These are phyloP conservation scores for Debaryomyces sp. DNA, from an alignment of 1,139 yeast species.

Conservation along the genomic window DNA sequence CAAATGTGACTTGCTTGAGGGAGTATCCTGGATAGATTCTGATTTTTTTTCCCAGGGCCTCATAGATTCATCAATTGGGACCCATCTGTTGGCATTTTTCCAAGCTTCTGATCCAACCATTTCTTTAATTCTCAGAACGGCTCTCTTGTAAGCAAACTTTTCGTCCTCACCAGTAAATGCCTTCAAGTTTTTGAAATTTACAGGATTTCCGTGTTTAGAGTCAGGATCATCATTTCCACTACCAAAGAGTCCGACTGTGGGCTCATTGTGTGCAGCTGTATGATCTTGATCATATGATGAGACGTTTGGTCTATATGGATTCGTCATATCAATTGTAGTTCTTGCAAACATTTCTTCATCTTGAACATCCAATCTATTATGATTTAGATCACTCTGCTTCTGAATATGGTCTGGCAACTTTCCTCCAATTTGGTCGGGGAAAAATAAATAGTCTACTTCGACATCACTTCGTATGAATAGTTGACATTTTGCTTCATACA, in stretches of 20 bases:
- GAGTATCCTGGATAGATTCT: not conserved
- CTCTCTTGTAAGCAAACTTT: conserved; percentile 71
- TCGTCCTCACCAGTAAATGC: conserved; percentile 82
- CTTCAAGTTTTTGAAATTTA: conserved; percentile 49
- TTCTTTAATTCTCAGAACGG: conserved; percentile 67
- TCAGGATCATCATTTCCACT: conserved; percentile 5
- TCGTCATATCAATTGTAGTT: conserved; percentile 59
- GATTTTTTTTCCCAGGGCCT: conserved; percentile 59
- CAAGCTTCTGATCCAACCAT: conserved; percentile 63
- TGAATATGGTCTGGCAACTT: conserved; percentile 20
- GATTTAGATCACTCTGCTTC: conserved; percentile 14
- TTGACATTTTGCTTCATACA: conserved; percentile 69
- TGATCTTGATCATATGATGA: conserved; percentile 56
- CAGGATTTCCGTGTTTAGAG: not conserved
- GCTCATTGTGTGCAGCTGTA: conserved; percentile 40
- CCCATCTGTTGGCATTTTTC: conserved; percentile 54
- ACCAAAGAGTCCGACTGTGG: conserved; percentile 10
- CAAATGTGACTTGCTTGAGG: not conserved
- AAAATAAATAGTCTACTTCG: conserved; percentile 55
- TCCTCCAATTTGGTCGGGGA: conserved; percentile 47
- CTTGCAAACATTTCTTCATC: conserved; percentile 73
- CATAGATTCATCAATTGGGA: conserved; percentile 53
- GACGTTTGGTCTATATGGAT: conserved; percentile 72
- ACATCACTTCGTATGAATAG: conserved; percentile 54
- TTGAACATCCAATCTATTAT: conserved; percentile 46